Evolutionary conservation across 495 filamentous ascomycete species (phyloP), one percentile per base, ranked within the genome.

Genomic region (Aspergillus cristatus): DNA sequence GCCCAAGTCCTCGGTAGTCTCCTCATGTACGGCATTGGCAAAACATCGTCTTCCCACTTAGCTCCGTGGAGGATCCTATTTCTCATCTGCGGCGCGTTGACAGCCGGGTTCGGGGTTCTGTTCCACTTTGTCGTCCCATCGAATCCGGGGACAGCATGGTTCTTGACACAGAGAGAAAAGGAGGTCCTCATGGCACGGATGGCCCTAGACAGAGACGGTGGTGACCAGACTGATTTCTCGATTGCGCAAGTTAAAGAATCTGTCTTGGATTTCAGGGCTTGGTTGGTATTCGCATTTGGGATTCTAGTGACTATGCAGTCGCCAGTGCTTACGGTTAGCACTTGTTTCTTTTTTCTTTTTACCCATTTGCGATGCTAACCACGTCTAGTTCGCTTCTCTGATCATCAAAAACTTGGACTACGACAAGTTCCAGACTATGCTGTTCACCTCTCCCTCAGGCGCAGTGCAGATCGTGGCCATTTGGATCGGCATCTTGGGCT

Each of bases 1-100:
- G 73, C 71, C 4, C 71, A 74, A 40, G 67, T 74, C 18, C 47
- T 70, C 2, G 72, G 74, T 2, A 68, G 68, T 7, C 54, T 78
- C 11, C 45, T 79, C 0, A 72, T 74, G 34, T 78, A 78, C 51
- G 75, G 65, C 0, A 71, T 75, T 39, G 70, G 71, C 10, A 63
- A 58, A 26, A 69, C 65, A 14, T 46, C 47, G 2, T 13, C 17
- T 40, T 3, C 56, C 71, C 7, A 51, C 2, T 55, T 72, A 6
- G 53, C 56, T 3, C 68, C 68, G 1, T 72, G 70, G 70, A 57
- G 67, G 35, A 63, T 64, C 15, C 45, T 71, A 38, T 64, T 70
- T 48, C 36, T 72, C 14, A 58, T 62, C 47, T 49, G 74, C 43
- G 74, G 74, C 8, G 61, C 72, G 20, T 52, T 78, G 34, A 76